Percentiles rank a stretch among this genome's conserved stretches.
These are phyloP conservation scores for Trichoderma gamsii DNA, from an alignment of 495 filamentous ascomycete species.

Conservation along the genomic window DNA sequence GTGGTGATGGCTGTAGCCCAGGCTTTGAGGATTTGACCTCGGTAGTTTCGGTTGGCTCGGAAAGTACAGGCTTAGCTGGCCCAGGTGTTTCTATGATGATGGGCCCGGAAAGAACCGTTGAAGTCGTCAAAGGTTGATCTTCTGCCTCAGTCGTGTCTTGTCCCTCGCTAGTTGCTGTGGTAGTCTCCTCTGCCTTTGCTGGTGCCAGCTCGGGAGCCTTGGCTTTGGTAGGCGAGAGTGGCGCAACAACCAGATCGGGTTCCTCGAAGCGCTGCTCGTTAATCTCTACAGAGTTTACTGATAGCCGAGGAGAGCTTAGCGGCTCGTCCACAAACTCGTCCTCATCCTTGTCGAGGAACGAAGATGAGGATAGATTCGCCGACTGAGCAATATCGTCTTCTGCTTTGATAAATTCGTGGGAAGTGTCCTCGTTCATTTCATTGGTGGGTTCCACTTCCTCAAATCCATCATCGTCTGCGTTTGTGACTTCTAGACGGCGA, in stretches of 20 bases:
- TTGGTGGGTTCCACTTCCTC: slow-evolving; percentile 76
- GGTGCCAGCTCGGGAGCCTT: slow-evolving; percentile 16
- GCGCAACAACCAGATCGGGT: slow-evolving; percentile 40
- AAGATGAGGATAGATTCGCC: slow-evolving; percentile 21
- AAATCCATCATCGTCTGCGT: slow-evolving; percentile 88
- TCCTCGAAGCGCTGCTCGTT: slow-evolving; percentile 36
- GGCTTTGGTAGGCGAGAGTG: slow-evolving; percentile 45
- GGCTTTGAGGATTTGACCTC: background rate
- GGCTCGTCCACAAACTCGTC: slow-evolving; percentile 69
- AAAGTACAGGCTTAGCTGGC: background rate
- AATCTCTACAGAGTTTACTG: slow-evolving; percentile 35
- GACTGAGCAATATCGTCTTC: slow-evolving; percentile 38
- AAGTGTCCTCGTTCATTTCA: slow-evolving; percentile 58
- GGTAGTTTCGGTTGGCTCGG: background rate
- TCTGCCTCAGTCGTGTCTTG: background rate
- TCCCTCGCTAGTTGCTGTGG: background rate
- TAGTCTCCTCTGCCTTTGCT: background rate
- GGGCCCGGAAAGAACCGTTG: background rate
- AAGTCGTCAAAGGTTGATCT: background rate
- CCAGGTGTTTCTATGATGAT: background rate
- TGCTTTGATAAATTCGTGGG: slow-evolving; percentile 43
- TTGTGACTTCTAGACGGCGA: slow-evolving; percentile 63
- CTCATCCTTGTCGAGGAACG: slow-evolving; percentile 50
- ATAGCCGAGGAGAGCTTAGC: slow-evolving; percentile 51
- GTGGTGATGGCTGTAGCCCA: background rate